Evolutionary conservation across 2,329 filamentous ascomycete genomes (phyloP).

Genomic region (Aspergillus phoenicis): DNA sequence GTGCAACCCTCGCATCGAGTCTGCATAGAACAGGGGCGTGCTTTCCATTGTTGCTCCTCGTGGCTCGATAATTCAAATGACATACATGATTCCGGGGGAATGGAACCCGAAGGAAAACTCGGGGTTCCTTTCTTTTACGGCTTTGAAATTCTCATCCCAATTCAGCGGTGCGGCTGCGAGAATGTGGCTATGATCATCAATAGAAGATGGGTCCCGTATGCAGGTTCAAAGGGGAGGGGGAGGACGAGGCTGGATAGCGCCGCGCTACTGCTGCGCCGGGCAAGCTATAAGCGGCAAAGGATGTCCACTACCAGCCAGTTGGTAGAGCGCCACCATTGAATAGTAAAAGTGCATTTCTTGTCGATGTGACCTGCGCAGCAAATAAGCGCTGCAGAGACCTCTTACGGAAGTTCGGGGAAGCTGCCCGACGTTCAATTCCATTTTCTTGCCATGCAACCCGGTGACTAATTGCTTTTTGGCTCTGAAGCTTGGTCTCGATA

Average conservation of each 20-base stretch:
- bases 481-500: neutral
- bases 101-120: neutral
- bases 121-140: neutral
- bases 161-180: neutral
- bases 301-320: slow-evolving; percentile 5
- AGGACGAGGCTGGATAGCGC: slow-evolving; percentile 1
- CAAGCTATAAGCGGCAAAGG: slow-evolving; percentile 8
- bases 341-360: slow-evolving; percentile 1
- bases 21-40: neutral
- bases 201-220: slow-evolving; percentile 6
- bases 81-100: slow-evolving; percentile 5
- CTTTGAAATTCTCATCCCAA: neutral
- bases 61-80: neutral
- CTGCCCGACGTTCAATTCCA: neutral
- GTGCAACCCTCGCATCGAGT: neutral
- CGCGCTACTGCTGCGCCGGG: slow-evolving; percentile 5
- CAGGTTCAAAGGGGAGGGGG: slow-evolving; percentile 2
- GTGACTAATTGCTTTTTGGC: neutral
- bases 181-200: slow-evolving; percentile 6
- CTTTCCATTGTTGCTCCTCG: neutral
- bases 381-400: neutral
- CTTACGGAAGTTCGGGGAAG: neutral
- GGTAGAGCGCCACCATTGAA: slow-evolving; percentile 8
- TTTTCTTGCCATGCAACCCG: neutral
- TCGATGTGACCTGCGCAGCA: neutral